Evolutionary conservation across 768 basidiomycete species (phyloP), one percentile per base, ranked within the genome.

Genomic region (Termitomyces sp.): DNA sequence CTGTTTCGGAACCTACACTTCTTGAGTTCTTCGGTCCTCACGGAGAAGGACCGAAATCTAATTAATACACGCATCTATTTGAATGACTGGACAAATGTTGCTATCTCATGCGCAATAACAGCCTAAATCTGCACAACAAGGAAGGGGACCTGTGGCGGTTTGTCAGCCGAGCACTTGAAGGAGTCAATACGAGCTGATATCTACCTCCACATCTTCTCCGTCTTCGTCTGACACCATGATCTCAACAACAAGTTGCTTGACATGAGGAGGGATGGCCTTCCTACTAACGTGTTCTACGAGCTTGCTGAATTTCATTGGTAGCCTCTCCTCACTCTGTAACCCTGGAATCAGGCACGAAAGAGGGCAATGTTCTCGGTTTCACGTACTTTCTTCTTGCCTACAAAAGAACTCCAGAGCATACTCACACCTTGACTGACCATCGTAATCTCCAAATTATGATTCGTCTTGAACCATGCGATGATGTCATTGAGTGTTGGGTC

Each of bases 391-490:
- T 92, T 92, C 76, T 87, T 90, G 55, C 87, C 88, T 53, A 92
- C 81, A 72, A 96, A 99, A 34, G 90, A 87, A 60, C 92, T 94
- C 94, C 95, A 98, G 33, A 98, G 77, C 95, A 98, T 96, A 68
- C 93, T 94, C 34, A 98, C 95, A 42, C 94, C 96, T 70, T 94
- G 91, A 67, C 92, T 94, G 60, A 98, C 92, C 97, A 99, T 99
- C 52, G 85, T 86, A 52, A 98, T 79, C 37, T 94, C 88, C 34
- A 98, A 85, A 33, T 86, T 86, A 72, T 98, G 91, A 58, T 88
- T 81, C 50, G 78, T 78, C 75, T 85, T 77, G 84, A 98, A 98
- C 83, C 84, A 93, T 54, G 82, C 70, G 33, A 96, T 72, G 68
- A 99, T 84, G 18, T 97, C 87, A 66, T 87, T 77, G 59, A 99